Evolutionary conservation across 768 basidiomycete genomes (phyloP).

Genomic region (Pleurotus platypus): DNA sequence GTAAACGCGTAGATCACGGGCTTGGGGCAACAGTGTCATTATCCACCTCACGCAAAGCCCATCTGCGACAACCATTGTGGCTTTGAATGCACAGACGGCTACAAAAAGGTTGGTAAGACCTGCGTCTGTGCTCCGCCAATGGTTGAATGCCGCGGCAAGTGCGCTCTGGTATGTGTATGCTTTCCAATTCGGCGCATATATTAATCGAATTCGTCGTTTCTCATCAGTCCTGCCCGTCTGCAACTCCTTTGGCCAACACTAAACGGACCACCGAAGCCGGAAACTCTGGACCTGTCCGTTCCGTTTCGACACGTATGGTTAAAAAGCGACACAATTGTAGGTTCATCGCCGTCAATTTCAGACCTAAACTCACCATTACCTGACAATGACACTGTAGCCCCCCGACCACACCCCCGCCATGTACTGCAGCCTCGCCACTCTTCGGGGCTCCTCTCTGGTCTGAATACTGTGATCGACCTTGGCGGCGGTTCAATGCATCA

Average conservation of each 20-base stretch:
- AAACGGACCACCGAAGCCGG: no score
- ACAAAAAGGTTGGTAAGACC: slow-evolving; percentile 11
- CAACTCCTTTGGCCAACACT: no score
- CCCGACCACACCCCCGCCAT: no score
- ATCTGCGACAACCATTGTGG: slow-evolving; percentile 9
- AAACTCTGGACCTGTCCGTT: no score
- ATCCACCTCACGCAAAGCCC: slow-evolving; percentile 9
- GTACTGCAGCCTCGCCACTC: no score
- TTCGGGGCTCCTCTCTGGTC: neutral
- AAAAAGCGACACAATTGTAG: no score
- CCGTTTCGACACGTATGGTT: no score
- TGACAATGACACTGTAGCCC: no score
- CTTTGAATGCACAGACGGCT: slow-evolving; percentile 11
- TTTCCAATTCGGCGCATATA: neutral
- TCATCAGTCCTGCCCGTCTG: neutral
- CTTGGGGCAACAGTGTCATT: slow-evolving; percentile 5
- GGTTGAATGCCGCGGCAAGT: slow-evolving; percentile 6
- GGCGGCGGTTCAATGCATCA: neutral
- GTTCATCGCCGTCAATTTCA: no score
- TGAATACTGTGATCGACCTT: neutral
- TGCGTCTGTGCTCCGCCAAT: neutral
- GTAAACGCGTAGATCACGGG: neutral
- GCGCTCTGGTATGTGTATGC: neutral
- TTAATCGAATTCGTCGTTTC: neutral
- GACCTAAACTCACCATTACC: no score